Percentiles rank a stretch among this genome's conserved stretches.
Conservation (phyloP, 306 rosid genomes). For the Quercus agrifolia region DNA sequence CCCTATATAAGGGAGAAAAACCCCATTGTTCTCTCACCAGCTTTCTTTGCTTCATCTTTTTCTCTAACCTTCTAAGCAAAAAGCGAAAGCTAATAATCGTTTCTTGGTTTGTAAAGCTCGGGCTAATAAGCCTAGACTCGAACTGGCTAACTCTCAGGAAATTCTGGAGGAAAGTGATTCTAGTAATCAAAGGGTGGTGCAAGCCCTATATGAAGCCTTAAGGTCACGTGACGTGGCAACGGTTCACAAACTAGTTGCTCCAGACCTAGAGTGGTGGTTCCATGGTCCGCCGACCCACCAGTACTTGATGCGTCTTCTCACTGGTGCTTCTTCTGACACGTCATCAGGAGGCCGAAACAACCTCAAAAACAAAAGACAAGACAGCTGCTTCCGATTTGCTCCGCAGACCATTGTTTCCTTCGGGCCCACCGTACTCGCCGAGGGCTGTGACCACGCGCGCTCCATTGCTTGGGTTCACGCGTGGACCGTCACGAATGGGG, state of each 20-base stretch:
- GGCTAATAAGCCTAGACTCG: constrained; percentile 20
- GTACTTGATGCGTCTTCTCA: constrained; percentile 77
- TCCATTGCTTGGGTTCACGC: constrained; percentile 90
- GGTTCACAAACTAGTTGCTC: constrained; percentile 60
- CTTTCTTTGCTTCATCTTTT: background rate
- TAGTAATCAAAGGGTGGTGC: constrained; percentile 64
- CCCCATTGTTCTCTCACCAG: background rate
- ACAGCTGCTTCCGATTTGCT: constrained; percentile 34
- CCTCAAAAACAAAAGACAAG: too few relatives aligned
- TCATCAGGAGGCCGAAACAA: background rate
- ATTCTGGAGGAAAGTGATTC: constrained; percentile 46
- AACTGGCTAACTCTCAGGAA: constrained; percentile 91
- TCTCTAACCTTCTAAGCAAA: background rate
- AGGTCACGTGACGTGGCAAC: constrained; percentile 61
- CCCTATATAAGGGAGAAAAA: background rate
- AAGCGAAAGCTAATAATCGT: too few relatives aligned
- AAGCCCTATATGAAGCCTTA: constrained; percentile 75
- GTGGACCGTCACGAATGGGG: constrained; percentile 77
- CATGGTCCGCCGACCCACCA: constrained; percentile 94
- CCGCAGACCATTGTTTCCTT: constrained; percentile 60
- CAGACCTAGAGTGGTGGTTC: constrained; percentile 99
- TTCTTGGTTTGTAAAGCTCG: background rate
- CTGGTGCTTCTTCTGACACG: constrained; percentile 45
- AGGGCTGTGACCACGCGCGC: constrained; percentile 61
- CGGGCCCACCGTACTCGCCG: constrained; percentile 72